Evolutionary conservation across 1,284 basidiomycete species (phyloP), one percentile per base, ranked within the genome.

Genomic region (Pyrrhoderma noxium): DNA sequence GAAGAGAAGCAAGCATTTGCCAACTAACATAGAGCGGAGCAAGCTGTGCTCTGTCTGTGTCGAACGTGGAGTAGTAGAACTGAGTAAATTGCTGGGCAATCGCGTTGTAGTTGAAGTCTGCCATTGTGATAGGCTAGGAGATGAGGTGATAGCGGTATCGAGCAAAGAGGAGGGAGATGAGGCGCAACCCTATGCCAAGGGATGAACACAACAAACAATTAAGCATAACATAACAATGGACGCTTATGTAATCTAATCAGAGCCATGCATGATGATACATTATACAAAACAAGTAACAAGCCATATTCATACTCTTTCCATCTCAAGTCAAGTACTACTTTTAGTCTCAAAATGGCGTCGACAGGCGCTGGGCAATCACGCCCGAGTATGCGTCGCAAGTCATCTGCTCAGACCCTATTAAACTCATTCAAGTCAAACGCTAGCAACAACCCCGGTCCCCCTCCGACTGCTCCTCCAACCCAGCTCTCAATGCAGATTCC

Each of bases 21-120:
- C 49, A 53, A 77, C 84, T 62, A 57, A 93, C 90, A 69, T 93
- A 94, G 66, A 94, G 82, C 45, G 68, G 54, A 3, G 54, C 60
- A 45, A 94, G 75, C 8, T 57, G 49, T 0, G 65, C 46, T 23
- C 90, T 77, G 65, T 85, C 67, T 3, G 65, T 14, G 62, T 89
- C 84, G 62, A 93, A 93, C 0, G 77, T 80, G 0, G 55, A 1
- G 64, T 90, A 92, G 75, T 90, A 92, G 66, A 79, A 93, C 35
- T 80, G 65, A 37, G 77, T 79, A 65, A 92, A 90, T 59, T 88
- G 75, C 59, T 74, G 71, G 44, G 80, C 81, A 60, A 85, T 66
- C 8, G 67, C 59, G 14, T 4, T 40, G 14, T 40, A 16, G 62
- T 79, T 76, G 64, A 86, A 77, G 69, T 92, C 86, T 54, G 80